Evolutionary conservation across 495 filamentous ascomycete species (phyloP), one percentile per base, ranked within the genome.

Genomic region (Podospora pseudoanserina): DNA sequence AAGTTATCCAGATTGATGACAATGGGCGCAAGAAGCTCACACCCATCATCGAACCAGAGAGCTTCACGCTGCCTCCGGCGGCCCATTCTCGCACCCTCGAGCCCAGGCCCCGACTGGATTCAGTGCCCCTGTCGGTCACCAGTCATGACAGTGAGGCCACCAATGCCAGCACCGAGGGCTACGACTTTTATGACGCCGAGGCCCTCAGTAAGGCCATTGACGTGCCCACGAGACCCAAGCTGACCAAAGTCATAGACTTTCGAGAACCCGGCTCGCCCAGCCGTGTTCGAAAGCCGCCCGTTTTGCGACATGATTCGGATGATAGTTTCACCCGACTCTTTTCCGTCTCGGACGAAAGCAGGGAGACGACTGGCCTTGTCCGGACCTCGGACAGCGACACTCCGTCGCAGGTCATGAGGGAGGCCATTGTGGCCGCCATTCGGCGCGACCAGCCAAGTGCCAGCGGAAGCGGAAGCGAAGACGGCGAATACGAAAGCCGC

Each of bases 261-360:
- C 58, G 32, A 0, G 73, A 68, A n/a, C 67, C 70, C 3, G 68
- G 71, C 2, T 76, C 76, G 16, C 76, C 73, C 2, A 73, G 66
- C 18, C 64, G 67, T 23, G 54, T 28, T 34, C 70, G 77, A 19
- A 79, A 82, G 23, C 77, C 81, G 0, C 77, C 79, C 0, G 83
- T 88, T 20, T 73, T 84, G 26, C 84, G 90, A 23, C 89, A 90
- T 60, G 88, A 93, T 69, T 96, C 92, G 2, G 86, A 88, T 26
- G 92, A 94, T 68, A 93, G 91, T 71, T 92, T 92, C 70, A 67
- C 71, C 11, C 86, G 90, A 39, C 87, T 95, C 81, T 92, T 96
- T 75, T 93, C 89, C n/a, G 85, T 89, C 7, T 93, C 91, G 2
- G 87, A 88, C 15, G 86, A 88, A 19, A 88, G 87, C 60, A 72